These are phyloP conservation scores for Acanthamoeba lenticulata DNA, from an alignment of 208 protist species.

Conservation along the genomic window DNA sequence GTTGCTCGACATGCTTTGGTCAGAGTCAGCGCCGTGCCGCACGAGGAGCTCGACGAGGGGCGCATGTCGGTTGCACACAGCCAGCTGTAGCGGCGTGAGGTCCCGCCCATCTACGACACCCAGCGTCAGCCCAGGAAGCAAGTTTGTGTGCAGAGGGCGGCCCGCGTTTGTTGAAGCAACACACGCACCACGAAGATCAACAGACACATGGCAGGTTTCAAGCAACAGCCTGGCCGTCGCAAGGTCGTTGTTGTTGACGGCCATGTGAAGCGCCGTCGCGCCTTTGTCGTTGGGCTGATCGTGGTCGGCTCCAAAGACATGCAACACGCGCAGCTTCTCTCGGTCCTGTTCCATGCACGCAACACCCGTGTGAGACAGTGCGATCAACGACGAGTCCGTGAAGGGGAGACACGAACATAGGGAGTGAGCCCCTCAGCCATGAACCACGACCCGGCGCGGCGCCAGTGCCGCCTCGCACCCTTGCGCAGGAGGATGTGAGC, in stretches of 20 bases:
- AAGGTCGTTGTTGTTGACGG: background rate
- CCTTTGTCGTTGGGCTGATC: background rate
- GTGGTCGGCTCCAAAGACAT: background rate
- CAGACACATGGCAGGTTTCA: background rate
- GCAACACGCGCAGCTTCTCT: constrained; percentile 21
- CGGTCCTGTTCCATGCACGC: background rate
- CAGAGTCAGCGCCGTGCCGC: background rate
- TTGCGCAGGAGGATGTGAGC: constrained; percentile 1
- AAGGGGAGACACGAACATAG: background rate
- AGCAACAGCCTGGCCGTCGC: background rate
- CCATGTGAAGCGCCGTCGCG: constrained; percentile 1
- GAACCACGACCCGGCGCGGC: constrained; percentile 7
- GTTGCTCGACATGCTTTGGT: background rate
- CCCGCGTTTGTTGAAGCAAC: background rate
- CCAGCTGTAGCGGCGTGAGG: background rate
- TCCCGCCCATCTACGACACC: background rate
- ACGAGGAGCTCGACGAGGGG: background rate
- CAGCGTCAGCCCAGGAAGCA: no score
- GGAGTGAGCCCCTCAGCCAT: background rate
- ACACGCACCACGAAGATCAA: background rate
- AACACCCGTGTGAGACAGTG: background rate
- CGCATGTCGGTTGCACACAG: background rate
- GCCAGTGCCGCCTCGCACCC: background rate
- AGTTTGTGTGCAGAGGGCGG: background rate
- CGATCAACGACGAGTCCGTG: no score